These are phyloP conservation scores for Pichiaceae sp. DNA, from an alignment of 1,139 yeast genomes.

Conservation along the genomic window DNA sequence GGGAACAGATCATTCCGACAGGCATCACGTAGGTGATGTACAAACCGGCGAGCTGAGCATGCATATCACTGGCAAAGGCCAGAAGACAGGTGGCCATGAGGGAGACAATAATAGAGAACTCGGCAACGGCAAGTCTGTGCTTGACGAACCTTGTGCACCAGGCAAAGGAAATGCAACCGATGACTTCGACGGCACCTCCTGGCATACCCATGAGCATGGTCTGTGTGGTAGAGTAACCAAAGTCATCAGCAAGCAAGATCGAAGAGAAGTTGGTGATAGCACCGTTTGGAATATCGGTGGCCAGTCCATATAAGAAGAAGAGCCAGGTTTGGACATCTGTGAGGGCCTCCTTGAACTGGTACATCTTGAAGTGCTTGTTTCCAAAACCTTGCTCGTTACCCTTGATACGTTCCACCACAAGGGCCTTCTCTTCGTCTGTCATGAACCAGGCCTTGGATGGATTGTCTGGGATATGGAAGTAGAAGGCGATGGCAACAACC, in stretches of 20 bases:
- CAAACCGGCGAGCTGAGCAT: slow-evolving; percentile 25
- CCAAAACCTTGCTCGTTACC: slow-evolving; percentile 39
- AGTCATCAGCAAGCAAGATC: slow-evolving; percentile 17
- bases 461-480: slow-evolving; percentile 32
- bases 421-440: slow-evolving; percentile 27
- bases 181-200: slow-evolving; percentile 30
- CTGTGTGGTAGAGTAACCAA: slow-evolving; percentile 17
- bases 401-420: slow-evolving; percentile 29
- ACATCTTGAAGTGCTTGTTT: slow-evolving; percentile 31
- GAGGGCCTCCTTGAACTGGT: slow-evolving; percentile 38
- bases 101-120: slow-evolving; percentile 29
- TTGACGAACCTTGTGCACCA: slow-evolving; percentile 21
- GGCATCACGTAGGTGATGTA: slow-evolving; percentile 24
- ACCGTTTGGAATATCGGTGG: slow-evolving; percentile 31
- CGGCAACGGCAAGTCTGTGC: slow-evolving; percentile 35
- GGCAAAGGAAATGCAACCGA: slow-evolving; percentile 32
- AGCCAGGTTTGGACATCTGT: slow-evolving; percentile 35
- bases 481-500: slow-evolving; percentile 33
- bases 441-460: slow-evolving; percentile 36
- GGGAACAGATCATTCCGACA: slow-evolving; percentile 25
- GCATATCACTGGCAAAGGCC: slow-evolving; percentile 34
- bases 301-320: slow-evolving; percentile 24
- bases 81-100: slow-evolving; percentile 36
- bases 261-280: slow-evolving; percentile 29
- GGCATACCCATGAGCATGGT: slow-evolving; percentile 32